Evolutionary conservation across 148 eudicot species (phyloP).

Genomic region (Dysphania ambrosioides): DNA sequence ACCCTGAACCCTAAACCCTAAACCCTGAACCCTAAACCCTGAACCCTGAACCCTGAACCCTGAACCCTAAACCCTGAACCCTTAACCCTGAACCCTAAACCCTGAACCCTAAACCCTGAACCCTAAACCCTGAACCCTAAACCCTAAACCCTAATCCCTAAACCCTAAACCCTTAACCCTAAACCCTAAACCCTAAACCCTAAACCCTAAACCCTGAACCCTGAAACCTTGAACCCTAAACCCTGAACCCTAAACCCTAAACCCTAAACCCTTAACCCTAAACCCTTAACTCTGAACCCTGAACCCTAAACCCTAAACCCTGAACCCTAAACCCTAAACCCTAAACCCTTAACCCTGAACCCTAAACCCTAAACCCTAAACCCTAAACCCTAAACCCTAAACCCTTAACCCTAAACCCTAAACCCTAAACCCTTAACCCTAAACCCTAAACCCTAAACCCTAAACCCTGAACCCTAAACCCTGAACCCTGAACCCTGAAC

Average conservation of each 20-base stretch:
- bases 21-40: conserved; percentile 25
- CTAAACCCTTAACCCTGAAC: no score
- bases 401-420: no score
- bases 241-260: conserved; percentile 19
- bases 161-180: conserved; percentile 23
- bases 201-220: conserved; percentile 28
- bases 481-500: no score
- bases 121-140: conserved; percentile 30
- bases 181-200: conserved; percentile 24
- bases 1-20: conserved; percentile 20
- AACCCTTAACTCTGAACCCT: conserved; percentile 17
- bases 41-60: conserved; percentile 21
- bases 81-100: conserved; percentile 28
- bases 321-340: conserved; percentile 5
- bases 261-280: conserved; percentile 18
- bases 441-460: no score
- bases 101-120: conserved; percentile 32
- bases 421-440: no score
- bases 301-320: conserved; percentile 20
- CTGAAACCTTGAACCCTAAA: conserved; percentile 25
- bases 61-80: conserved; percentile 28
- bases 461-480: no score
- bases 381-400: no score
- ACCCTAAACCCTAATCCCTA: conserved; percentile 21
- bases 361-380: no score